Evolutionary conservation across 73 alveolate species (phyloP).

Genomic region (Paramecium octaurelia): DNA sequence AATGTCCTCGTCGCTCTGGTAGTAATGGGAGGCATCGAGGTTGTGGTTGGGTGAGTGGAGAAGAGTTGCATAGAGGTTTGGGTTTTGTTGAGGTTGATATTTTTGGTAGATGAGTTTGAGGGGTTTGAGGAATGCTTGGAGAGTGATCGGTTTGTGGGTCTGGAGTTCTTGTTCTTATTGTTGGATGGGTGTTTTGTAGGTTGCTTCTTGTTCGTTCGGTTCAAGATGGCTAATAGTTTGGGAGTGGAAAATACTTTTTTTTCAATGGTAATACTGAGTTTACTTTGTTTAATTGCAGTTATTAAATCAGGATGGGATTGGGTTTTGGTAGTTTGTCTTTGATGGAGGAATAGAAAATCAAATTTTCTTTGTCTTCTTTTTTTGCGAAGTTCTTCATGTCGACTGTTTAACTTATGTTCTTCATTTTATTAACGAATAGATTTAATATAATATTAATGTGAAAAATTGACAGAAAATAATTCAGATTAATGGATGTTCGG

Average conservation of each 20-base stretch:
- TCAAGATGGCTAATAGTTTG: background rate
- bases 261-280: background rate
- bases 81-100: constrained; percentile 10
- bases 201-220: background rate
- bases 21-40: background rate
- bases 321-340: background rate
- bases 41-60: background rate
- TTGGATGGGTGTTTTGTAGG: background rate
- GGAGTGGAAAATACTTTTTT: background rate
- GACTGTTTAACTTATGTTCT: background rate
- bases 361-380: background rate
- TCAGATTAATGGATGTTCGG: background rate
- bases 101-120: background rate
- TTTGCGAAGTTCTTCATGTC: background rate
- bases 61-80: background rate
- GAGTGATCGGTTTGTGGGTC: background rate
- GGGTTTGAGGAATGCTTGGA: background rate
- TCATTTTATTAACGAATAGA: constrained; percentile 4
- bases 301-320: background rate
- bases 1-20: constrained; percentile 63
- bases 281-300: background rate
- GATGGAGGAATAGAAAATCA: background rate
- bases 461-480: background rate
- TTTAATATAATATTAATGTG: background rate
- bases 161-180: background rate